Evolutionary conservation across 306 rosid genomes (phyloP), one percentile per base, ranked within the genome.

Genomic region (Cucurbita argyrosperma): DNA sequence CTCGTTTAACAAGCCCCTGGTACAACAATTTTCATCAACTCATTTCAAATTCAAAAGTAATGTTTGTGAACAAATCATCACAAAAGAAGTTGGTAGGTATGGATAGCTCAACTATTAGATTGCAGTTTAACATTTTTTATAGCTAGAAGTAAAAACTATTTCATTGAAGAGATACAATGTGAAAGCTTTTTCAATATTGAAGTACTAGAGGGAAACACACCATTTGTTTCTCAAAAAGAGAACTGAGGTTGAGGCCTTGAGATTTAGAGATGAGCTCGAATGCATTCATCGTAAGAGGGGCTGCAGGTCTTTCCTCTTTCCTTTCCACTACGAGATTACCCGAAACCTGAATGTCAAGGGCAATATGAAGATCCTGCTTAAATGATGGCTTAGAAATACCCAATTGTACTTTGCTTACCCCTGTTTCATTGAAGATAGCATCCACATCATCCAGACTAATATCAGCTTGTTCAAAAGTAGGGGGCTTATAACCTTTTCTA

Each of bases 241-340:
- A 73, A 76, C 91, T 66, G 49, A 94, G 97, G 87, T 94, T 90
- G 88, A 94, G 89, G 67, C 98, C 98, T 71, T 89, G 95, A 51
- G 98, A 94, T 54, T 87, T 94, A 66, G 98, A 90, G 77, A 94
- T 94, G 15, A 94, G 95, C 84, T 94, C 98, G 75, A 94, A 94
- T 5, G 98, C 98, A 85, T 94, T 94, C 98, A 94, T 83, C 10
- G 97, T 79, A 62, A 83, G 85, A 45, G 98, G 98, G 1, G 91
- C 84, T 72, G 45, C 76, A 51, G 79, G 79, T 61, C 80, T 81
- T 53, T 64, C 95, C 61, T 88, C 96, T 64, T 87, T 87, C 82
- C 83, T 85, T 85, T 94, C 97, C 53, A 88, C 90, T 13, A 94
- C 92, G 68, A 91, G 89, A 82, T 78, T 84, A 76, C 78, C 59